phyloP scores from a whole-genome alignment of 768 basidiomycete genomes.

The Collybia sordida region DNA sequence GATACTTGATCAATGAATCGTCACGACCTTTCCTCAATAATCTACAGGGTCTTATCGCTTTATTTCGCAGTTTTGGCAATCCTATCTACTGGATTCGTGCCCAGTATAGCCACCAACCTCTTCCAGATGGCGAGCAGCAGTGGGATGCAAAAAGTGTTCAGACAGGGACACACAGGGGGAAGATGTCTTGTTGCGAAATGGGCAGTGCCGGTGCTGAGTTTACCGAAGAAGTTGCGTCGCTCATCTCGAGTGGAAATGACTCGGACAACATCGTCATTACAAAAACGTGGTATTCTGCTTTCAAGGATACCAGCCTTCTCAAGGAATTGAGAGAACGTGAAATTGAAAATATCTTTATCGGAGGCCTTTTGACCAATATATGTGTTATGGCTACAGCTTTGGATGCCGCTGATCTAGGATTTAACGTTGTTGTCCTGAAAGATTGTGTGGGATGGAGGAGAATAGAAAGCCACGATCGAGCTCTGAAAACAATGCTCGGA shows the following conservation, averaged over 20 bases:
- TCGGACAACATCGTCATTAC: constrained; percentile 15
- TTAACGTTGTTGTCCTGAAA: constrained; percentile 17
- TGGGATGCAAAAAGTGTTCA: constrained; percentile 10
- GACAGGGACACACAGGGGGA: constrained; percentile 20
- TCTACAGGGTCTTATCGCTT: constrained; percentile 9
- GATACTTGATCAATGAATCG: constrained; percentile 18
- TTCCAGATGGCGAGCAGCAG: background rate
- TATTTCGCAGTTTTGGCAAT: constrained; percentile 14
- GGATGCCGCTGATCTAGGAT: constrained; percentile 16
- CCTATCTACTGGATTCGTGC: constrained; percentile 21
- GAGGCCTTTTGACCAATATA: constrained; percentile 23
- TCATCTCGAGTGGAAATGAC: constrained; percentile 9
- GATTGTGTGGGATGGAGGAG: constrained; percentile 26
- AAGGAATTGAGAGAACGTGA: constrained; percentile 12
- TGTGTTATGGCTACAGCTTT: constrained; percentile 25
- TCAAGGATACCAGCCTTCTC: constrained; percentile 21
- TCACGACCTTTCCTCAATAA: constrained; percentile 16
- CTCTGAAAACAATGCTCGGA: constrained; percentile 17
- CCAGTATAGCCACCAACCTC: constrained; percentile 13
- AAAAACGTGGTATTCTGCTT: constrained; percentile 25
- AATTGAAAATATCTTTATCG: constrained; percentile 18
- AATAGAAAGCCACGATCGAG: constrained; percentile 20
- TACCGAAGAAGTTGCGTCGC: constrained; percentile 9
- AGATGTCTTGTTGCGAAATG: constrained; percentile 21
- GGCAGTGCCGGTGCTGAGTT: constrained; percentile 19